Evolutionary conservation across 495 filamentous ascomycete species (phyloP).

Genomic region (Emericellopsis terricola): DNA sequence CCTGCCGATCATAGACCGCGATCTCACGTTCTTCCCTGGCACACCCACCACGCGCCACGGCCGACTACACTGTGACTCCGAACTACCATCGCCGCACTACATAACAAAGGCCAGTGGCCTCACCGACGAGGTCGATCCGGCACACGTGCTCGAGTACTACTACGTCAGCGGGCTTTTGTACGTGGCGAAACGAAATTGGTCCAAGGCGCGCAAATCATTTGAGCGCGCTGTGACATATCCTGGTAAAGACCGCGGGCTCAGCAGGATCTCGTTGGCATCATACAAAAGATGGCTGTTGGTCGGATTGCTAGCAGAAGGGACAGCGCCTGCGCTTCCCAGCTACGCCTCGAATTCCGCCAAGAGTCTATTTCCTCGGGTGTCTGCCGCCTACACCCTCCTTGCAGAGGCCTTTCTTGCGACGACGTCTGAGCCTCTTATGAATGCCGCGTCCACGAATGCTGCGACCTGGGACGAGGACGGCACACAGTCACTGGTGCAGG

Average conservation of each 20-base stretch:
- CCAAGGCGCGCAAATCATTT: slow-evolving; percentile 50
- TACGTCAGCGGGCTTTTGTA: slow-evolving; percentile 63
- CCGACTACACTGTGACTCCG: slow-evolving; percentile 13
- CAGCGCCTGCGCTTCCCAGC: slow-evolving; percentile 24
- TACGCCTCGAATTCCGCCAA: slow-evolving; percentile 23
- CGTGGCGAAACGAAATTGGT: slow-evolving; percentile 53
- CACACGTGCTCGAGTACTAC: slow-evolving; percentile 59
- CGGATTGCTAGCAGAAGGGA: slow-evolving; percentile 52
- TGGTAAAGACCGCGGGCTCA: slow-evolving; percentile 33
- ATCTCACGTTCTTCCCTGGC: slow-evolving; percentile 47
- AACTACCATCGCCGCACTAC: slow-evolving; percentile 22
- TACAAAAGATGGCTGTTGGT: slow-evolving; percentile 92
- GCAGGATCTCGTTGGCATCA: slow-evolving; percentile 68
- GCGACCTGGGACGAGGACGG: slow-evolving; percentile 40
- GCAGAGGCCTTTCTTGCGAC: slow-evolving; percentile 47
- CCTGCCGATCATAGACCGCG: slow-evolving; percentile 49
- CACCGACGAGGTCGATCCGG: slow-evolving; percentile 33
- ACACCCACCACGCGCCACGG: slow-evolving; percentile 12
- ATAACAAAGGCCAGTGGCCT: slow-evolving; percentile 40
- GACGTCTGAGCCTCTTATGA: slow-evolving; percentile 33
- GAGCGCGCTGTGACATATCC: slow-evolving; percentile 51
- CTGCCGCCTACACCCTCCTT: slow-evolving; percentile 53
- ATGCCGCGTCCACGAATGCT: slow-evolving; percentile 30
- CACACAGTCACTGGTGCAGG: slow-evolving; percentile 26
- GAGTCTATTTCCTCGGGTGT: slow-evolving; percentile 38